Evolutionary conservation across 2,329 filamentous ascomycete species (phyloP).

Genomic region (Phoma herbarum): DNA sequence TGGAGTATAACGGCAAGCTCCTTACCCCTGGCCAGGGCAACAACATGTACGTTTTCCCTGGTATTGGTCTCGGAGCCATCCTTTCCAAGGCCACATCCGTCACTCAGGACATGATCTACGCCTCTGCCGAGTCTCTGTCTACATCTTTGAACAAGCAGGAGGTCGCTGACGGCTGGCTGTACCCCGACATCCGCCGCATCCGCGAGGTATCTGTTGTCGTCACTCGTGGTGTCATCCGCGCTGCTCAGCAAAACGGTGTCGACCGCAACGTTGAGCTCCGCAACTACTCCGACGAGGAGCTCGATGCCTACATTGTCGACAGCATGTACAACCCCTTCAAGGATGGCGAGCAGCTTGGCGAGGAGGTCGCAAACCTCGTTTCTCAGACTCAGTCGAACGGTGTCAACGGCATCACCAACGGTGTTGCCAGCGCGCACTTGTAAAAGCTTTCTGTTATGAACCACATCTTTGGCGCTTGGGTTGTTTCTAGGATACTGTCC

Average conservation of each 20-base stretch:
- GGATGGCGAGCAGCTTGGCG: constrained; percentile 53
- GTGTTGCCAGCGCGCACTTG: constrained; percentile 47
- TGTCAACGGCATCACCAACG: constrained; percentile 39
- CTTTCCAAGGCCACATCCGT: constrained; percentile 85
- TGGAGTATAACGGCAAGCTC: constrained; percentile 59
- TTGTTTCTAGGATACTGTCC: constrained; percentile 22
- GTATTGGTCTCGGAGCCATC: constrained; percentile 92
- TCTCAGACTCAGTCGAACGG: constrained; percentile 36
- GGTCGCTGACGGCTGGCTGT: constrained; percentile 82
- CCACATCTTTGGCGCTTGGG: constrained; percentile 24
- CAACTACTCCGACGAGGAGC: constrained; percentile 71
- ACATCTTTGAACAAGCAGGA: constrained; percentile 83
- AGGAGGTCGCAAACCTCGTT: constrained; percentile 49
- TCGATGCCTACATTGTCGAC: constrained; percentile 70
- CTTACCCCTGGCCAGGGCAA: constrained; percentile 69
- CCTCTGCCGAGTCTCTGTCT: constrained; percentile 82
- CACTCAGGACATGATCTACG: constrained; percentile 97
- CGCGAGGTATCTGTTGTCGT: constrained; percentile 88
- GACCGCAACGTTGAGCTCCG: constrained; percentile 68
- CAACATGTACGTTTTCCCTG: constrained; percentile 95
- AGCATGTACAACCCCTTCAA: constrained; percentile 63
- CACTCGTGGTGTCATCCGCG: constrained; percentile 91
- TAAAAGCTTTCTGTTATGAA: constrained; percentile 34
- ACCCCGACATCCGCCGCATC: constrained; percentile 90
- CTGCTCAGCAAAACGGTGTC: constrained; percentile 79